Evolutionary conservation across 2,329 filamentous ascomycete genomes (phyloP), one percentile per base, ranked within the genome.

Genomic region (Colletotrichum brevisporum): DNA sequence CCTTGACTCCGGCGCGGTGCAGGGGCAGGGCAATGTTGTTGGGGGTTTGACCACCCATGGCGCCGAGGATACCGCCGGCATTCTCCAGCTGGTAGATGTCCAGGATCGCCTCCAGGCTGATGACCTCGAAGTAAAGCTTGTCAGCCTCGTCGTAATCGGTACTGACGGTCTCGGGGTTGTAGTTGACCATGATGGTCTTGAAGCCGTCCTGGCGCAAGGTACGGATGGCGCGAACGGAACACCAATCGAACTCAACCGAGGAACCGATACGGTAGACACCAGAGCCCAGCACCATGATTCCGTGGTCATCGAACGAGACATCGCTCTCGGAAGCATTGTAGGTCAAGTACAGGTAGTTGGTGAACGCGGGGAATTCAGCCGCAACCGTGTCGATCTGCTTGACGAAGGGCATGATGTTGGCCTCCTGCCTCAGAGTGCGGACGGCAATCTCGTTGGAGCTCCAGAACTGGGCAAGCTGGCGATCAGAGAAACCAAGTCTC

Each of bases 341-440:
- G 0, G 96, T 98, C 70, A 97, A 85, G 81, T 98, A 98, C 12
- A 98, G 88, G 78, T 99, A 99, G 82, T 99, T 98, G 21, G 96
- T 98, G 74, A 89, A 92, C 6, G 94, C 93, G 6, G 95, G 95
- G 84, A 98, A 98, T 81, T 99, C 96, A 16, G 95, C 96, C 57
- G 96, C 96, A 55, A 99, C 96, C 0, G 96, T 99, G 83, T 99
- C 96, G 69, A 99, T 98, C 83, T 98, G 95, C 88, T 98, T 98
- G 63, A 98, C 95, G 70, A 94, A 92, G 0, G 96, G 96, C 72
- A 89, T 89, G 75, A 99, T 94, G 51, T 93, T 93, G 47, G 91
- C 89, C 75, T 98, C 95, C n/a, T 94, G 87, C 78, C 96, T 90
- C 78, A 94, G 83, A 61, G 92, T 90, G 72, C 96, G 91, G 27